phyloP scores from a whole-genome alignment of 352 stramenopile genomes.

The Phytopythium mirpurense region DNA sequence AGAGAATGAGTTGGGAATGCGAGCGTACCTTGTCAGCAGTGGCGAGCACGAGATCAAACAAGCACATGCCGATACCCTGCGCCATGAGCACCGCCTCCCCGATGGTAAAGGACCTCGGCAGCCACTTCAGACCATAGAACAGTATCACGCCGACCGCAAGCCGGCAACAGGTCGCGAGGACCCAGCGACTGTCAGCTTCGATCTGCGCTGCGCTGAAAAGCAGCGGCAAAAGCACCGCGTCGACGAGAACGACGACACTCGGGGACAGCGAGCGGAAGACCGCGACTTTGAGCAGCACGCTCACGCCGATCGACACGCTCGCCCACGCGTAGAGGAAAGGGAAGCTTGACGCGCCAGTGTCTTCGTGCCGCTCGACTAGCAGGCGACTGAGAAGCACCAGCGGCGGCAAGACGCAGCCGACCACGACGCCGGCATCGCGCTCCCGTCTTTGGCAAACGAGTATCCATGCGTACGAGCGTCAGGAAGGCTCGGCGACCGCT shows the following conservation, averaged over 20 bases:
- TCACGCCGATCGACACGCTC: conserved; percentile 39
- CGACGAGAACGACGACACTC: conserved; percentile 30
- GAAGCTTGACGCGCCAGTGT: conserved; percentile 22
- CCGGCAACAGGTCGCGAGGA: conserved; percentile 32
- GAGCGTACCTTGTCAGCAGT: conserved; percentile 31
- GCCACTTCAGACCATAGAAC: conserved; percentile 26
- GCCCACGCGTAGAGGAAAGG: conserved; percentile 56
- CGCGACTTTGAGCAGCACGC: conserved; percentile 36
- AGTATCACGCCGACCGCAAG: conserved; percentile 30
- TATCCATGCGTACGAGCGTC: neutral
- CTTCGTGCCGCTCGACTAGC: conserved; percentile 24
- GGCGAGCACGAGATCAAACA: conserved; percentile 47
- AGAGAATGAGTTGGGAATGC: neutral
- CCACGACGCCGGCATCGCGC: conserved; percentile 43
- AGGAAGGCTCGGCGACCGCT: conserved; percentile 2
- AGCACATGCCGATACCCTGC: conserved; percentile 44
- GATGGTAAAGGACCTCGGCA: conserved; percentile 68
- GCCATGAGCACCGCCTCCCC: conserved; percentile 65
- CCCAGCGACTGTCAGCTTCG: conserved; percentile 23
- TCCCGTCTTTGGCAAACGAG: conserved; percentile 27
- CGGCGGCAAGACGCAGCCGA: conserved; percentile 54
- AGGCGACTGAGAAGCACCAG: conserved; percentile 59
- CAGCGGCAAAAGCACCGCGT: conserved; percentile 30
- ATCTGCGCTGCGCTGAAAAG: conserved; percentile 21
- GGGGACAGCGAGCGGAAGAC: conserved; percentile 31